Evolutionary conservation across 352 stramenopile species (phyloP).

Genomic region (Phytophthora ramorum): DNA sequence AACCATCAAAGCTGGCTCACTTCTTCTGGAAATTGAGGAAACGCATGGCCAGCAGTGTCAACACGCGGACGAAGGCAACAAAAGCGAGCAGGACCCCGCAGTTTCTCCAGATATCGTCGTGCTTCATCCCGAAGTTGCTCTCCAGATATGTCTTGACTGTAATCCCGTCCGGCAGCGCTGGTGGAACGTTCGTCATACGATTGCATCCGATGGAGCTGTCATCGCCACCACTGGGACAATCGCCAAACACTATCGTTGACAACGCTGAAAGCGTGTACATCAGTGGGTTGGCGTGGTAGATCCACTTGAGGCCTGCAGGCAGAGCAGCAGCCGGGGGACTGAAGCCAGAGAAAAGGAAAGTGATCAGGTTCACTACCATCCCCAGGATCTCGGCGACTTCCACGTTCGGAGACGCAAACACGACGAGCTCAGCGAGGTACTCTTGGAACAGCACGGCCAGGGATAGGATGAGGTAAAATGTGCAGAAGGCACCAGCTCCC

Average conservation of each 20-base stretch:
- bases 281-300: conserved; percentile 40
- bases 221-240: conserved; percentile 25
- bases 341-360: conserved; percentile 42
- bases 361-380: conserved; percentile 42
- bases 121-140: conserved; percentile 13
- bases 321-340: conserved; percentile 42
- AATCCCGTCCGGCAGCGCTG: conserved; percentile 15
- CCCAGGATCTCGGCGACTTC: conserved; percentile 38
- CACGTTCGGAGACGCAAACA: conserved; percentile 35
- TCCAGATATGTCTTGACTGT: conserved; percentile 27
- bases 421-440: conserved; percentile 36
- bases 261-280: conserved; percentile 46
- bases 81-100: conserved; percentile 8
- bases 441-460: conserved; percentile 33
- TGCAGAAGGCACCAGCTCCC: conserved; percentile 28
- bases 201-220: conserved; percentile 15
- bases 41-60: conserved; percentile 18
- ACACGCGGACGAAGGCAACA: background rate
- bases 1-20: background rate
- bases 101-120: conserved; percentile 23
- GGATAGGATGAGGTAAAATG: conserved; percentile 32
- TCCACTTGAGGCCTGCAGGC: conserved; percentile 25
- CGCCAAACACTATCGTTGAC: conserved; percentile 33
- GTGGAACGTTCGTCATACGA: conserved; percentile 13
- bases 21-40: conserved; percentile 29